Conservation (phyloP, 768 basidiomycete genomes). For the Lentinula edodes region DNA sequence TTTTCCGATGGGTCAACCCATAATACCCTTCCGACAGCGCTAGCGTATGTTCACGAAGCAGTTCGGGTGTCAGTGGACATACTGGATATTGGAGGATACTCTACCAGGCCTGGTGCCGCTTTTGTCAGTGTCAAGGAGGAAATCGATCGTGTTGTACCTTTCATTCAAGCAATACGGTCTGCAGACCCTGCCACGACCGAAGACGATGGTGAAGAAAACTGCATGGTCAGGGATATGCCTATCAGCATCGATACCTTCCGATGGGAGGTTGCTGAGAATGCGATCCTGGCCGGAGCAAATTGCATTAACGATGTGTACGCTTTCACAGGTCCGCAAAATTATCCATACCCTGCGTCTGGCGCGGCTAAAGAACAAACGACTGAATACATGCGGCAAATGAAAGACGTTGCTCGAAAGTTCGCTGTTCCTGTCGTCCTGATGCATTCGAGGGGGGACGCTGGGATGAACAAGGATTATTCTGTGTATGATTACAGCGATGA, state of each 20-base stretch:
- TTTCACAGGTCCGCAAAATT: slow-evolving; percentile 59
- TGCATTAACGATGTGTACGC: slow-evolving; percentile 93
- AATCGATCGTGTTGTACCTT: slow-evolving; percentile 61
- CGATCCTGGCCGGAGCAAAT: slow-evolving; percentile 78
- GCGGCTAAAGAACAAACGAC: slow-evolving; percentile 19
- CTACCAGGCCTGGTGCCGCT: slow-evolving; percentile 78
- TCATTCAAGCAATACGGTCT: slow-evolving; percentile 54
- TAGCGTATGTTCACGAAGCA: slow-evolving; percentile 46
- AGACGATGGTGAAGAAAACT: background rate
- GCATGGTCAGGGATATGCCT: slow-evolving; percentile 27
- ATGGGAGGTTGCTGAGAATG: slow-evolving; percentile 68
- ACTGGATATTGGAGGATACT: slow-evolving; percentile 91
- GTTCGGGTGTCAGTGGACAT: slow-evolving; percentile 62
- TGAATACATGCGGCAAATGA: slow-evolving; percentile 54
- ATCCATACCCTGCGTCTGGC: slow-evolving; percentile 20
- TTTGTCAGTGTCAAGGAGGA: slow-evolving; percentile 70
- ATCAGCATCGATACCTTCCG: slow-evolving; percentile 91
- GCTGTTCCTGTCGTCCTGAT: slow-evolving; percentile 84
- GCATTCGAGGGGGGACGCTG: slow-evolving; percentile 89
- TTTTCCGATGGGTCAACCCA: slow-evolving; percentile 83
- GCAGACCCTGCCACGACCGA: slow-evolving; percentile 12
- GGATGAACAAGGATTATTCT: slow-evolving; percentile 61
- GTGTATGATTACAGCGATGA: slow-evolving; percentile 35
- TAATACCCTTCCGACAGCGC: slow-evolving; percentile 44
- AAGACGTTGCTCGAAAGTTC: slow-evolving; percentile 51